Percentiles rank a stretch among this genome's conserved stretches.
phyloP scores from a whole-genome alignment of 1,284 basidiomycete species.

The Ceratobasidium sp. region DNA sequence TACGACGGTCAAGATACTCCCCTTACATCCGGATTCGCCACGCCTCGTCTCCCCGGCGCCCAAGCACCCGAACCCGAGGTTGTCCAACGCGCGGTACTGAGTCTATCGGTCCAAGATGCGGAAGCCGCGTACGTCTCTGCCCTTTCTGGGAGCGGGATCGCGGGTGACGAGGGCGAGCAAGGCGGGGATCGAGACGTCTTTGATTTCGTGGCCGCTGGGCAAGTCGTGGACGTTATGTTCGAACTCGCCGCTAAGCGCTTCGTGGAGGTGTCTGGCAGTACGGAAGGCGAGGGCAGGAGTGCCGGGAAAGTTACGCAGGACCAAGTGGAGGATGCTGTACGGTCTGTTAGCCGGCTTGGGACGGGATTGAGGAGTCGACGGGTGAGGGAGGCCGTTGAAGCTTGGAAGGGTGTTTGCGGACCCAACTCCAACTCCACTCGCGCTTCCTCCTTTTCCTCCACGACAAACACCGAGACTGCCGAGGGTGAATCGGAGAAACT shows the following conservation, averaged over 20 bases:
- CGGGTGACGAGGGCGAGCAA: conserved; percentile 10
- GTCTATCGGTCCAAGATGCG: conserved; percentile 27
- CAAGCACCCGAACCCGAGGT: conserved; percentile 9
- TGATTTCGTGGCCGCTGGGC: conserved; percentile 37
- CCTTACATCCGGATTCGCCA: conserved; percentile 15
- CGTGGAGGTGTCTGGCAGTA: conserved; percentile 22
- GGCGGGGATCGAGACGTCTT: conserved; percentile 8
- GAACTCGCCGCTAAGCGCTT: conserved; percentile 29
- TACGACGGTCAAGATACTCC: conserved; percentile 5
- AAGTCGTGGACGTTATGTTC: conserved; percentile 43
- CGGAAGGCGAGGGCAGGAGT: neutral
- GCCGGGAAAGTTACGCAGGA: neutral
- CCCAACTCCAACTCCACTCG: neutral
- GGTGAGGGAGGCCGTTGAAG: conserved; percentile 13
- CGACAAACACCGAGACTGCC: neutral
- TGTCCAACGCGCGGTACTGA: conserved; percentile 30
- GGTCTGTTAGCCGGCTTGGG: conserved; percentile 22
- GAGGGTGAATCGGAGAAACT: conserved; percentile 41
- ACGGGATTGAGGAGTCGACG: conserved; percentile 8
- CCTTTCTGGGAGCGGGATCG: conserved; percentile 24
- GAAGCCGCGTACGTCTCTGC: conserved; percentile 35
- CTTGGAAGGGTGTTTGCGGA: conserved; percentile 22
- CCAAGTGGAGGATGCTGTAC: conserved; percentile 18
- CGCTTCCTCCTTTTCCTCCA: neutral
- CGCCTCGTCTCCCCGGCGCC: conserved; percentile 13